Evolutionary conservation across 1,284 basidiomycete genomes (phyloP).

Genomic region (Hymenochaete sp.): DNA sequence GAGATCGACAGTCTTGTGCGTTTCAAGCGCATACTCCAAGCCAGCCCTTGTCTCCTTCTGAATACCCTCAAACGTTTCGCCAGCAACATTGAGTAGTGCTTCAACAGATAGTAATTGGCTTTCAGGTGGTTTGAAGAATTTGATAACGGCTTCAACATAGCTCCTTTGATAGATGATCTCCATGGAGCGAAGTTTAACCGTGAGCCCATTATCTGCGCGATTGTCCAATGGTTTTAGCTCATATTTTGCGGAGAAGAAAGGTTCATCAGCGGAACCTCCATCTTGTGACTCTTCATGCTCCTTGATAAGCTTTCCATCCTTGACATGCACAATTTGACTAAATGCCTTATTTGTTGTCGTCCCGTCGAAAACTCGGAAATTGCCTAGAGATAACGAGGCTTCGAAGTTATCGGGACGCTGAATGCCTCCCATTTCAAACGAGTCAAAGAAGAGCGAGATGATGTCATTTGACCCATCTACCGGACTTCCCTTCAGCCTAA

Average conservation of each 20-base stretch:
- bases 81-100: slow-evolving; percentile 86
- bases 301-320: too few species aligned
- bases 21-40: slow-evolving; percentile 87
- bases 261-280: slow-evolving; percentile 30
- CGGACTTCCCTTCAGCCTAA: slow-evolving; percentile 69
- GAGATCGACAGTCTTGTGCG: slow-evolving; percentile 93
- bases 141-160: slow-evolving; percentile 88
- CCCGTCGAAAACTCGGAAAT: slow-evolving; percentile 87
- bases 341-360: slow-evolving; percentile 80
- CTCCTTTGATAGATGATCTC: slow-evolving; percentile 96
- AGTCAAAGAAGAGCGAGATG: slow-evolving; percentile 84
- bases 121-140: slow-evolving; percentile 91
- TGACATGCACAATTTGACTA: slow-evolving; percentile 91
- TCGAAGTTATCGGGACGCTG: slow-evolving; percentile 85
- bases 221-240: slow-evolving; percentile 92
- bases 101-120: slow-evolving; percentile 95
- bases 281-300: slow-evolving; percentile 28
- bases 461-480: slow-evolving; percentile 62
- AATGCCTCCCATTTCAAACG: slow-evolving; percentile 77
- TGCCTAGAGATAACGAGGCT: slow-evolving; percentile 78
- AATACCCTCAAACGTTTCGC: slow-evolving; percentile 89
- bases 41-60: slow-evolving; percentile 94
- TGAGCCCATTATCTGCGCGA: slow-evolving; percentile 86
- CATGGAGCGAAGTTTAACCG: slow-evolving; percentile 90
- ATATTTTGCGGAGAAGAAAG: slow-evolving; percentile 91